A percentile compares a stretch with the other conserved stretches of the same genome.
These are phyloP conservation scores for Nymphaea thermarum DNA, from an alignment of 164 flowering plant species.

Conservation along the genomic window DNA sequence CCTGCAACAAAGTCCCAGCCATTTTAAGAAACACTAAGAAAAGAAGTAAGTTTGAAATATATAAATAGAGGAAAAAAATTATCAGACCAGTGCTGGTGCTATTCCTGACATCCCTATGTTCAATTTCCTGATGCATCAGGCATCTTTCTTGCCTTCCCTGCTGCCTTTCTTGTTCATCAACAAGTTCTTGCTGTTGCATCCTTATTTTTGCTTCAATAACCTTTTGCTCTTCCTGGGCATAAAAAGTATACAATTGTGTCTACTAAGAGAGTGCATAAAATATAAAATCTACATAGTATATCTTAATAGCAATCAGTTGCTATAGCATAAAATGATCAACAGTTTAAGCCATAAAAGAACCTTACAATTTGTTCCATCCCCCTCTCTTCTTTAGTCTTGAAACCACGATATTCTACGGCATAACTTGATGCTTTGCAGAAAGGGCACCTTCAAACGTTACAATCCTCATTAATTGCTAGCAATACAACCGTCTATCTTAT, in stretches of 20 bases:
- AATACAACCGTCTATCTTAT: too few species aligned
- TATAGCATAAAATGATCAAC: not conserved
- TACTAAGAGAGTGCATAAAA: not conserved
- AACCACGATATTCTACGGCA: slow-evolving; percentile 93
- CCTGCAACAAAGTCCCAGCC: slow-evolving; percentile 17
- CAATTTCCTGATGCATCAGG: slow-evolving; percentile 25
- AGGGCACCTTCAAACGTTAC: slow-evolving; percentile 70
- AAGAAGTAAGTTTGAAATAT: not conserved
- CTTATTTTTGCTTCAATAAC: slow-evolving; percentile 98
- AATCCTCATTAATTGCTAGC: slow-evolving; percentile 8
- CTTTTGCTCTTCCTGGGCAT: slow-evolving; percentile 78
- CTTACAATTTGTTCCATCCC: slow-evolving; percentile 89
- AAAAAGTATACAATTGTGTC: not conserved
- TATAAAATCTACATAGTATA: not conserved
- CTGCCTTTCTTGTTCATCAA: slow-evolving; percentile 72
- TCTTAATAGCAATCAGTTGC: not conserved
- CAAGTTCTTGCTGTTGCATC: slow-evolving; percentile 76
- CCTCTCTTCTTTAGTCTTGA: slow-evolving; percentile 83
- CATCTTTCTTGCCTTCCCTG: slow-evolving; percentile 38
- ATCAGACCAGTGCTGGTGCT: slow-evolving; percentile 36
- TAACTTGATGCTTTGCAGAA: slow-evolving; percentile 91
- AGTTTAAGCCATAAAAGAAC: slow-evolving; percentile 1
- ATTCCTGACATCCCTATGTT: slow-evolving; percentile 16
- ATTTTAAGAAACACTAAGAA: not conserved
- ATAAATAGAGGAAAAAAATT: not conserved